Percentiles rank a stretch among this genome's conserved stretches.
phyloP scores from a whole-genome alignment of 192 early-diverging fungal species.

The Thoreauomyces humboldtii region DNA sequence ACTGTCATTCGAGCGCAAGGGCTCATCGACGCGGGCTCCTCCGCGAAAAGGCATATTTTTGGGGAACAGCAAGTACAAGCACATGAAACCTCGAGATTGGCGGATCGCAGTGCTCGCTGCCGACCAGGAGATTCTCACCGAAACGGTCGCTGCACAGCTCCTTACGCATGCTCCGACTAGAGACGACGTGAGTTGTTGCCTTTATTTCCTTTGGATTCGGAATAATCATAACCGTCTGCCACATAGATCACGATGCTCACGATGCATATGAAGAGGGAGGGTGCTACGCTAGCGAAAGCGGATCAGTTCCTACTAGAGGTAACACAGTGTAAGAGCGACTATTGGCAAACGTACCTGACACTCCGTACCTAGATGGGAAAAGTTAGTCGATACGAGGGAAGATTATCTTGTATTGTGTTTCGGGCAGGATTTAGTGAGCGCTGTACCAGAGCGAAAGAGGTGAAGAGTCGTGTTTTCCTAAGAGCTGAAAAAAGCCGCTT shows the following conservation, averaged over 20 bases:
- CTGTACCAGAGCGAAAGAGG: conserved; percentile 29
- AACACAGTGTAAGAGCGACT: no score
- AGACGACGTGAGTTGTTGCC: conserved; percentile 32
- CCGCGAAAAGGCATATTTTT: conserved; percentile 5
- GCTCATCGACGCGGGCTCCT: neutral
- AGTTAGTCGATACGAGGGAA: conserved; percentile 20
- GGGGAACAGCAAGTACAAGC: conserved; percentile 15
- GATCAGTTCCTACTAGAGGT: conserved; percentile 9
- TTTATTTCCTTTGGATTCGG: no score
- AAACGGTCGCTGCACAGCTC: conserved; percentile 34
- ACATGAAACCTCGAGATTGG: conserved; percentile 27
- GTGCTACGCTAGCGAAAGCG: neutral
- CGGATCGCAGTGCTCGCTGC: conserved; percentile 18
- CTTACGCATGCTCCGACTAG: conserved; percentile 28
- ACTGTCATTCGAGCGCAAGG: neutral
- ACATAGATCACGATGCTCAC: neutral
- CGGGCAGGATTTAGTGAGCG: conserved; percentile 37
- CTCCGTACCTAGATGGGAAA: conserved; percentile 25
- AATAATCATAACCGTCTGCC: no score
- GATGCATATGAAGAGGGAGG: neutral
- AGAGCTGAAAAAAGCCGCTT: no score
- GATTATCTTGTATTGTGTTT: conserved; percentile 30
- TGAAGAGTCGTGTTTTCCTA: no score
- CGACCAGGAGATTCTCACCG: conserved; percentile 35
- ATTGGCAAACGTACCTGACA: no score